Base-by-base conservation (phyloP, 805 yeast species). In the Torulaspora maleeae region DNA sequence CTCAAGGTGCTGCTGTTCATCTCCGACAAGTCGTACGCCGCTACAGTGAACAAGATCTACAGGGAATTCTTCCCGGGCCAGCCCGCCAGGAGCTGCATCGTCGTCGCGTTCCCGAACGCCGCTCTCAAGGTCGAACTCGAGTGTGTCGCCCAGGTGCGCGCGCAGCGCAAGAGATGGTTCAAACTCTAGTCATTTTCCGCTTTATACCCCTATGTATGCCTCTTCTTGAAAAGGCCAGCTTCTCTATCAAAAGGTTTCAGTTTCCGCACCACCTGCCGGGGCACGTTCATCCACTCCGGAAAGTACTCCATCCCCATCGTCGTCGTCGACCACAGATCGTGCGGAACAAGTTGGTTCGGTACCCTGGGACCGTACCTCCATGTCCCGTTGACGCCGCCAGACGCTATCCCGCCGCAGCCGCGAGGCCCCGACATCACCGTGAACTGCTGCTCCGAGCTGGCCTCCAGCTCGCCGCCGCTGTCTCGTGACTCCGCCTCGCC, bases 71-170 rank as follows among this genome's bases (percentile, higher is more conserved):
- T 78, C 65, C 68, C 71, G 2, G 64, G 67, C 36, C 66, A 68
- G 50, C 83, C 83, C 15, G 78, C 79, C 6, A 71, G 83, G 67
- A 70, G 76, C 38, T 75, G 79, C 56, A 67, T 78, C 29, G 66
- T 75, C 42, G 80, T 74, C 27, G 71, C 65, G 6, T 77, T 78
- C 64, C 78, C 79, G 56, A 72, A 76, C 56, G 68, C 73, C 9
- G 54, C 64, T n/a, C 50, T 77, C 43, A 70, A 74, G 52, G 75
- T 78, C 38, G 83, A 78, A 56, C 56, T 77, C 44, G 82, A 78
- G 54, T 71, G 73, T 41, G 64, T 77, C 55, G 77, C 78, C 27
- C 47, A 50, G 41, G 45, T 42, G 12, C 29, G 30, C 10, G 28
- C 41, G 10, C 27, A 35, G 13, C 29, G 33, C 40, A 35, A 25